Evolutionary conservation across 1,284 basidiomycete species (phyloP).

Genomic region (Exobasidium rhododendri): DNA sequence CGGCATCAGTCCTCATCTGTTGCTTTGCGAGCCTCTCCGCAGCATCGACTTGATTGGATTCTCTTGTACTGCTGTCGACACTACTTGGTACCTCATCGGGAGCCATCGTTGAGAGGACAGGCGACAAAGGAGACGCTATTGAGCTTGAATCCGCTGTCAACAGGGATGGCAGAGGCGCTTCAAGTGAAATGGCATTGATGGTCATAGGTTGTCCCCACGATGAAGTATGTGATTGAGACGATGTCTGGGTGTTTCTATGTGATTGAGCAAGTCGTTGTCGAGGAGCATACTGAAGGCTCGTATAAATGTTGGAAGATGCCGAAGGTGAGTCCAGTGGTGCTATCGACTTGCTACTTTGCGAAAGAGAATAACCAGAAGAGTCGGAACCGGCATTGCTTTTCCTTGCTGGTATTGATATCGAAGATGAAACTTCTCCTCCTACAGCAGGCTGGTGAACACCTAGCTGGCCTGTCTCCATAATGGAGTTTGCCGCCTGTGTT

Average conservation of each 20-base stretch:
- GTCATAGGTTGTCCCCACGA: background rate
- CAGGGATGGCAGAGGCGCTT: background rate
- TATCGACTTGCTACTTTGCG: background rate
- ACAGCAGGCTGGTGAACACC: too few relatives aligned
- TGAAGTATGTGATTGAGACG: background rate
- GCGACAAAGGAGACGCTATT: too few relatives aligned
- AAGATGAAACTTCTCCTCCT: too few relatives aligned
- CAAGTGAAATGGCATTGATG: background rate
- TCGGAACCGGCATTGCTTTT: too few relatives aligned
- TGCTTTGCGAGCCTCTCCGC: conserved; percentile 3
- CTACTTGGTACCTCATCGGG: background rate
- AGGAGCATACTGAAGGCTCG: conserved; percentile 9
- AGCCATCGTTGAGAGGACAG: background rate
- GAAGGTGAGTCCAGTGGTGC: background rate
- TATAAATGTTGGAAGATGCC: background rate
- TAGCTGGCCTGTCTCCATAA: too few relatives aligned
- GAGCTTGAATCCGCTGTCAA: background rate
- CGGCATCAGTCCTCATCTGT: conserved; percentile 22
- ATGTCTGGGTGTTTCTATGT: background rate
- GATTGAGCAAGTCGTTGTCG: conserved; percentile 2
- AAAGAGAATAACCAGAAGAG: too few relatives aligned
- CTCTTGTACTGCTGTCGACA: background rate
- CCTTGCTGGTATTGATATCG: too few relatives aligned
- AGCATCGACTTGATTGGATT: background rate
- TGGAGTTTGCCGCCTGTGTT: too few relatives aligned